Evolutionary conservation across 495 filamentous ascomycete species (phyloP), one percentile per base, ranked within the genome.

Genomic region (Penicillium roqueforti): DNA sequence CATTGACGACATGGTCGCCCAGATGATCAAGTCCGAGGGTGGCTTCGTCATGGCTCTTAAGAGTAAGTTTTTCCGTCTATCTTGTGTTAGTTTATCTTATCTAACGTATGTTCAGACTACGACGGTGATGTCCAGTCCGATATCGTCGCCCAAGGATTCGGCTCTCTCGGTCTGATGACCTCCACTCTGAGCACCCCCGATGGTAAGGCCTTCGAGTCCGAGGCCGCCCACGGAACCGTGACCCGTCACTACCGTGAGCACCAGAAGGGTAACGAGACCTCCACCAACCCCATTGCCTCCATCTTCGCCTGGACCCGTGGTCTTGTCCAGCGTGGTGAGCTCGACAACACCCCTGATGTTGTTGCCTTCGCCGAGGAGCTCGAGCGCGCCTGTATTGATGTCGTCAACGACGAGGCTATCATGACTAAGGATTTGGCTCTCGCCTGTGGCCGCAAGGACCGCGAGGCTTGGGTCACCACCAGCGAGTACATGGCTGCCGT

Each of bases 221-320:
- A 98, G 82, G 93, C 93, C 46, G 93, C 93, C 43, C 93, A 98
- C 80, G 93, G 93, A 68, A 98, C 93, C 54, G 93, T 98, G 40
- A 98, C 93, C 41, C 88, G 93, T 54, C 93, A 98, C 80, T 98
- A 91, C 83, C 90, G 93, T 63, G 92, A 96, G 78, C 88, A 97
- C 83, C 92, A 97, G 77, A 93, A 95, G 76, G 93, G 93, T 69
- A 81, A 84, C 58, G 90, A 95, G 75, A 98, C 93, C 47, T 96
- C 91, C 45, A 98, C 93, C 57, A 98, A 98, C 83, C 93, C 93
- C 51, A 97, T 98, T 59, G 93, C 93, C 56, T 92, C 88, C 62
- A 97, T 98, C 75, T 98, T 97, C 73, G 93, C 93, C 62, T 98
- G 93, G 93, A 97, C 93, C 45, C 87, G 93, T 40, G 93, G 93